Evolutionary conservation across 2,329 filamentous ascomycete genomes (phyloP).

Genomic region (Juglanconis sp.): DNA sequence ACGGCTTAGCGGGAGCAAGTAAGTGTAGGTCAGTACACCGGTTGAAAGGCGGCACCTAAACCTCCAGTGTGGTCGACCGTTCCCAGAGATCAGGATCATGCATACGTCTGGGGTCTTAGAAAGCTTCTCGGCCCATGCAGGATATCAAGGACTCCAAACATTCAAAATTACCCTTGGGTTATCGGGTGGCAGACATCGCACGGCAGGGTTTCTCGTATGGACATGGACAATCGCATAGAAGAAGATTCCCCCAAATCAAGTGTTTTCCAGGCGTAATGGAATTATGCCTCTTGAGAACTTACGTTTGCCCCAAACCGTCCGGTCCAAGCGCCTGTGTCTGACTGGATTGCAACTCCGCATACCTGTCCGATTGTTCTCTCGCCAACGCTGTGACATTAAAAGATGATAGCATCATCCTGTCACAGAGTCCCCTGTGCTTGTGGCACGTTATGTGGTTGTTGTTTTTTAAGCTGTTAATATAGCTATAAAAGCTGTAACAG

Average conservation of each 20-base stretch:
- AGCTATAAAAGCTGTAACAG: too few relatives aligned
- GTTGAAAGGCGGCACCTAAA: background rate
- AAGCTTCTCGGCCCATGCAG: background rate
- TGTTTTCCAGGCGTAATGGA: background rate
- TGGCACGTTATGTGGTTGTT: too few relatives aligned
- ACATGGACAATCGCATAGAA: conserved; percentile 5
- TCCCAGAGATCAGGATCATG: background rate
- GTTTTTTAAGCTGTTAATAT: too few relatives aligned
- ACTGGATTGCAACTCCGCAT: too few relatives aligned
- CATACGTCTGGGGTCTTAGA: background rate
- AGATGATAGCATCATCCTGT: too few relatives aligned
- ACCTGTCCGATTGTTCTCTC: too few relatives aligned
- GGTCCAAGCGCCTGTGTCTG: too few relatives aligned
- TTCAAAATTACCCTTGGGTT: background rate
- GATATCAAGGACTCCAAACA: background rate
- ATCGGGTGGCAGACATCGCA: background rate
- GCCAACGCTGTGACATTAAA: too few relatives aligned
- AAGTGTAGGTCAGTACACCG: background rate
- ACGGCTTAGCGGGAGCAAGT: conserved; percentile 31
- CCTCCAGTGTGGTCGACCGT: background rate
- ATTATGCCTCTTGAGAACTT: background rate
- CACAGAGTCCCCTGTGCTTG: too few relatives aligned
- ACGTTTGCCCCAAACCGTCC: background rate
- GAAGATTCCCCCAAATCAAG: conserved; percentile 16
- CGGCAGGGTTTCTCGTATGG: background rate